Evolutionary conservation across 2,329 filamentous ascomycete species (phyloP).

Genomic region (Coniochaeta hoffmannii): DNA sequence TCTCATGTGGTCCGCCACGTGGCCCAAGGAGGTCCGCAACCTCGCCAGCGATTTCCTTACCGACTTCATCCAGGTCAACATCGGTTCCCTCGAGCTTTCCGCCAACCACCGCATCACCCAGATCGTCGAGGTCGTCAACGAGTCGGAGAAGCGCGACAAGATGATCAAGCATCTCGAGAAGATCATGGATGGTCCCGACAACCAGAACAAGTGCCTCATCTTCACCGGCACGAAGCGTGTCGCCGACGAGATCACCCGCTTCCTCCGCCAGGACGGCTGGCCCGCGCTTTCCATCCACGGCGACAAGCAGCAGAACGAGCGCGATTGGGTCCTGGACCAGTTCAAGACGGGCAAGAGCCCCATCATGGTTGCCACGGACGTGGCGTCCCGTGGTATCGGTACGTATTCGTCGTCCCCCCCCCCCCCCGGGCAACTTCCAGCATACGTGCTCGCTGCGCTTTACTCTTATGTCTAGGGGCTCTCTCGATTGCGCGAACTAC

Average conservation of each 20-base stretch:
- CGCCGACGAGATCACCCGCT: slow-evolving; percentile 94
- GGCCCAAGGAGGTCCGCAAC: slow-evolving; percentile 96
- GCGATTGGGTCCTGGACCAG: slow-evolving; percentile 98
- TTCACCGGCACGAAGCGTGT: slow-evolving; percentile 94
- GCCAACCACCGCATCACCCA: slow-evolving; percentile 98
- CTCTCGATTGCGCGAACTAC: slow-evolving; percentile 82
- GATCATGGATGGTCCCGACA: slow-evolving; percentile 88
- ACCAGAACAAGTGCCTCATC: slow-evolving; percentile 94
- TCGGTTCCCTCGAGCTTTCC: slow-evolving; percentile 90
- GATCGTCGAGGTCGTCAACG: slow-evolving; percentile 90
- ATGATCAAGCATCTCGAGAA: slow-evolving; percentile 98
- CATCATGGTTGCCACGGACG: slow-evolving; percentile 99
- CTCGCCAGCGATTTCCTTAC: slow-evolving; percentile 85
- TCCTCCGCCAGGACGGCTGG: slow-evolving; percentile 97
- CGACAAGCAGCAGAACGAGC: slow-evolving; percentile 98
- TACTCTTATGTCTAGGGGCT: slow-evolving; percentile 88
- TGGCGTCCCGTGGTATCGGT: slow-evolving; percentile 99
- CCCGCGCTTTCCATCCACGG: slow-evolving; percentile 96
- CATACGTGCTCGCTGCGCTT: slow-evolving; percentile 63
- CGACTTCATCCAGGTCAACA: slow-evolving; percentile 98
- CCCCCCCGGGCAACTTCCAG: slow-evolving; percentile 45
- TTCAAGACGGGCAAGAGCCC: slow-evolving; percentile 99
- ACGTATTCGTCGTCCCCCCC: slow-evolving; percentile 64
- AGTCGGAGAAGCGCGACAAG: slow-evolving; percentile 94
- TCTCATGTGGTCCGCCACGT: slow-evolving; percentile 99